phyloP scores from a whole-genome alignment of 495 filamentous ascomycete genomes.

The Talaromyces stipitatus region DNA sequence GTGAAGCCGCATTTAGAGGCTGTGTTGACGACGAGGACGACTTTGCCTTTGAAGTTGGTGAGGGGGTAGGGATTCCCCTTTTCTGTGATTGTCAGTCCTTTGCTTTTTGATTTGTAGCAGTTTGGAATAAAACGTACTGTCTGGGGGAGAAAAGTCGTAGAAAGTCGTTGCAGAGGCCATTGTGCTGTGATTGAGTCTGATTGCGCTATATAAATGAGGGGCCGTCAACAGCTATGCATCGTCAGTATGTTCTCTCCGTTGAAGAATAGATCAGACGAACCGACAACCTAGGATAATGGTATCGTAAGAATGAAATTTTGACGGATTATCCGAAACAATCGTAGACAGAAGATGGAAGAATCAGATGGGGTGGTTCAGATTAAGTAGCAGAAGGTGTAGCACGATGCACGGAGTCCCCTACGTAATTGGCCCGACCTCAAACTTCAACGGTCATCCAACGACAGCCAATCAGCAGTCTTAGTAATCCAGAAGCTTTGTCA shows the following conservation, averaged over 20 bases:
- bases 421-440: too few relatives aligned
- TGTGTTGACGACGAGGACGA: slow-evolving; percentile 95
- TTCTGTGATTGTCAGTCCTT: slow-evolving; percentile 44
- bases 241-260: background rate
- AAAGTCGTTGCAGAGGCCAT: slow-evolving; percentile 89
- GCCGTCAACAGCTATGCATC: background rate
- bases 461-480: too few relatives aligned
- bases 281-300: background rate
- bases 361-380: background rate
- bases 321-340: background rate
- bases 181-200: slow-evolving; percentile 18
- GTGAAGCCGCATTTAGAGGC: slow-evolving; percentile 99
- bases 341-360: background rate
- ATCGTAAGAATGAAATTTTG: background rate
- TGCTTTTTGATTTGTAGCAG: slow-evolving; percentile 5
- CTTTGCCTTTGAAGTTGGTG: slow-evolving; percentile 69
- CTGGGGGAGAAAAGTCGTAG: slow-evolving; percentile 83
- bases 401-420: too few relatives aligned
- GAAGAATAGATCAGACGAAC: background rate
- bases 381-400: too few relatives aligned
- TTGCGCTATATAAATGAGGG: slow-evolving; percentile 1
- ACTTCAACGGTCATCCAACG: too few relatives aligned
- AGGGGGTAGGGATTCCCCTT: slow-evolving; percentile 67
- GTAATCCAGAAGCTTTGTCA: too few relatives aligned
- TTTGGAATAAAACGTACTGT: slow-evolving; percentile 49